phyloP scores from a whole-genome alignment of 2,329 filamentous ascomycete species.

The Ustilaginoidea virens region DNA sequence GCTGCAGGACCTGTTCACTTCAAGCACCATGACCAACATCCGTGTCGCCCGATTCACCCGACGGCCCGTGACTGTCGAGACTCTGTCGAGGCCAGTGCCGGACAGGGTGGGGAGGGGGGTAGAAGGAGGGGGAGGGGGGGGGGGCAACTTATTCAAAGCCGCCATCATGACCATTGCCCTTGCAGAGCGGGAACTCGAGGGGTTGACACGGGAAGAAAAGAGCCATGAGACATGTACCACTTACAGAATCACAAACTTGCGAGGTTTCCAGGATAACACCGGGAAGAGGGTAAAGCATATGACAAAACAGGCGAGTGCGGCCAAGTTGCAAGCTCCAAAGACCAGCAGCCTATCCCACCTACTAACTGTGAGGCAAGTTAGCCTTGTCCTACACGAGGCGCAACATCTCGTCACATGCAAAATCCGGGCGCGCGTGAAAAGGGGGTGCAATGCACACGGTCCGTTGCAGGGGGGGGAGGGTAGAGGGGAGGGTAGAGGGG shows the following conservation, averaged over 20 bases:
- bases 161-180: no score
- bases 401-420: conserved; percentile 26
- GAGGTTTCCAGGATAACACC: conserved; percentile 60
- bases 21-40: no score
- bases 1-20: no score
- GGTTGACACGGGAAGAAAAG: no score
- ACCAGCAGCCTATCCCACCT: conserved; percentile 92
- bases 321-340: conserved; percentile 82
- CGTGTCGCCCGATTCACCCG: no score
- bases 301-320: conserved; percentile 80
- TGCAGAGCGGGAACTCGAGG: no score
- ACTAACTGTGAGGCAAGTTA: conserved; percentile 53
- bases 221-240: conserved; percentile 26
- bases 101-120: no score
- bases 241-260: conserved; percentile 96
- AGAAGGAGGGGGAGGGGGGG: no score
- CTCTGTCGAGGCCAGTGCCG: no score
- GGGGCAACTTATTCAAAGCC: no score
- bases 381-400: conserved; percentile 24
- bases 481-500: no score
- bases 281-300: conserved; percentile 86
- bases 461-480: conserved; percentile 30
- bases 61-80: no score
- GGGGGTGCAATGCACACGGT: conserved; percentile 27
- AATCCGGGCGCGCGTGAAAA: conserved; percentile 16